phyloP scores from a whole-genome alignment of 306 rosid genomes.

The Elaeagnus macrophylla region DNA sequence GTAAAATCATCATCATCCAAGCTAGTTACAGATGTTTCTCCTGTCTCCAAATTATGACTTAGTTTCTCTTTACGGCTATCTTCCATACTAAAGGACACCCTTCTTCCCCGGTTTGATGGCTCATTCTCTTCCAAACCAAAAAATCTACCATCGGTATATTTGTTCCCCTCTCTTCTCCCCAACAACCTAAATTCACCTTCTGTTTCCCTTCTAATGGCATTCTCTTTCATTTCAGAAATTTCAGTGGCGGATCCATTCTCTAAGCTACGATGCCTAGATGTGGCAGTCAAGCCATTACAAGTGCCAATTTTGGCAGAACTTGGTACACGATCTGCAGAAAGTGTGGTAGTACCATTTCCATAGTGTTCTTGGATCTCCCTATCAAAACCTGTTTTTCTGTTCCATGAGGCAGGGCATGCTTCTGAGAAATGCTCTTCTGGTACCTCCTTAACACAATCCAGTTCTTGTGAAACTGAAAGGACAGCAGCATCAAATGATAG shows the following conservation, averaged over 20 bases:
- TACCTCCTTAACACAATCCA: constrained; percentile 63
- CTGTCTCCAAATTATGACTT: constrained; percentile 41
- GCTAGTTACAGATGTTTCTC: constrained; percentile 57
- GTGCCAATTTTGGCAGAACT: constrained; percentile 31
- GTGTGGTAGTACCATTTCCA: constrained; percentile 25
- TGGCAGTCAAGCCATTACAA: constrained; percentile 28
- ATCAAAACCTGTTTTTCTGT: constrained; percentile 27
- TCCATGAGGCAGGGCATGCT: constrained; percentile 28
- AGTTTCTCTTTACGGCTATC: constrained; percentile 48
- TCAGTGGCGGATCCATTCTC: constrained; percentile 52
- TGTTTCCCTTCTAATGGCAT: constrained; percentile 92
- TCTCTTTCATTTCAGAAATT: constrained; percentile 58
- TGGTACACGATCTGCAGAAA: constrained; percentile 18
- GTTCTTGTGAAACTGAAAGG: constrained; percentile 66
- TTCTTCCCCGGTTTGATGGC: constrained; percentile 46
- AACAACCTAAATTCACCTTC: constrained; percentile 88
- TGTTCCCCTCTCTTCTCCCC: constrained; percentile 76
- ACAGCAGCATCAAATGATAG: constrained; percentile 90
- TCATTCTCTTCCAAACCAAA: constrained; percentile 75
- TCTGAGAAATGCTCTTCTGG: constrained; percentile 46
- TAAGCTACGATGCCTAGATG: constrained; percentile 30
- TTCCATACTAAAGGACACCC: constrained; percentile 79
- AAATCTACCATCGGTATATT: constrained; percentile 56
- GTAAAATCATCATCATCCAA: constrained; percentile 63
- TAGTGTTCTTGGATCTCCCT: constrained; percentile 55